Base-by-base conservation (phyloP, 1,284 basidiomycete genomes). In the Pyrrhoderma noxium region DNA sequence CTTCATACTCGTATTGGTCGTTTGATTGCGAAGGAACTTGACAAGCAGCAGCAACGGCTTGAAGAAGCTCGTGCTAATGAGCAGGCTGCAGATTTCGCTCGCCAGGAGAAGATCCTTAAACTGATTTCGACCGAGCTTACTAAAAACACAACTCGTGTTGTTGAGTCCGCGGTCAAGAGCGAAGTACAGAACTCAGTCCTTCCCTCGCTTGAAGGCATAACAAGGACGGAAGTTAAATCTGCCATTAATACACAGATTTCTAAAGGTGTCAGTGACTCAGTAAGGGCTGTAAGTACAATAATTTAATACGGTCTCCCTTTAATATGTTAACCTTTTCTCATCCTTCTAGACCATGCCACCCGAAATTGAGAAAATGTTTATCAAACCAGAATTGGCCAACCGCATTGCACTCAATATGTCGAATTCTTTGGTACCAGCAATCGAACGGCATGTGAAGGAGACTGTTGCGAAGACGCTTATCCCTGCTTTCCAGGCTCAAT, bases 81-180 rank as follows among this genome's bases (percentile, higher is more conserved):
- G 57, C 85, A 88, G 61, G 73, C 78, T 14, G 82, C 82, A 56
- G 88, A 90, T 61, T 85, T 88, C 55, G 72, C 78, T 36, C 79
- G 89, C 18, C 88, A 92, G 66, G 89, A 92, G 67, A 89, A 85
- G 65, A 85, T 91, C 55, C 69, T 91, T 60, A 89, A 89, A 68
- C 70, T 91, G 40, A 89, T 91, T 58, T 89, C 87, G 14, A 87
- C 77, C 1, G 86, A 90, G 64, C 70, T 91, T 49, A 89, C 85
- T 5, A 80, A 82, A 69, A 90, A 90, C 60, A 91, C 88, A 5
- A 87, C 85, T 4, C 77, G 85, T 9, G 85, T 91, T 38, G 87
- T 92, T 40, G 88, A 91, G 67, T 75, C 82, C 70, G 87, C 88
- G 8, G 83, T 92, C 60, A 89, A 87, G 70, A 73, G 70, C 48